Conservation (phyloP, 345 rosid genomes). For the Euphorbia tirucalli region DNA sequence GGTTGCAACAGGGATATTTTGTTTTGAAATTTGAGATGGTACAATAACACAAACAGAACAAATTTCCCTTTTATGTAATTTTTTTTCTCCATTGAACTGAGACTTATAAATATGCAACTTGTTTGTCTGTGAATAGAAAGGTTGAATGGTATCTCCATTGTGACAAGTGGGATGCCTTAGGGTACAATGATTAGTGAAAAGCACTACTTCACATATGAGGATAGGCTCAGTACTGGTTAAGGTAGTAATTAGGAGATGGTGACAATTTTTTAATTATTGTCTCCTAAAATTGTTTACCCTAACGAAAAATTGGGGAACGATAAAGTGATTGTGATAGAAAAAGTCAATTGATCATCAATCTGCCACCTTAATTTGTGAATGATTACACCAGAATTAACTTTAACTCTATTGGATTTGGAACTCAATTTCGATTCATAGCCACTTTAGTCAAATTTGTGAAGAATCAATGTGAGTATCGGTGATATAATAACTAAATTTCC, state of each 20-base stretch:
- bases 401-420: not conserved
- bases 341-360: not conserved
- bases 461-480: not conserved
- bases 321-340: not conserved
- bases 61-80: not conserved
- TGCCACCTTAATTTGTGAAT: not conserved
- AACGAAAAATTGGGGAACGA: not conserved
- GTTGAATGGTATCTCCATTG: not conserved
- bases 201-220: not conserved
- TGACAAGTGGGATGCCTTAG: not conserved
- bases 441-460: not conserved
- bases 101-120: not conserved
- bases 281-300: not conserved
- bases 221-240: not conserved
- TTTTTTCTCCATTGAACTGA: not conserved
- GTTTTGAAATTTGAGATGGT: too few relatives aligned
- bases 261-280: not conserved
- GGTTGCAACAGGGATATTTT: not conserved
- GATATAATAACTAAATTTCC: not conserved
- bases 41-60: too few relatives aligned
- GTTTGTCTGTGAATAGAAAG: not conserved
- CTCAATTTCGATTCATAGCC: not conserved
- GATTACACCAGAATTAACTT: not conserved
- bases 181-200: not conserved
- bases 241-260: not conserved